Conservation (phyloP, 805 yeast genomes). For the Grigorovia humatica region DNA sequence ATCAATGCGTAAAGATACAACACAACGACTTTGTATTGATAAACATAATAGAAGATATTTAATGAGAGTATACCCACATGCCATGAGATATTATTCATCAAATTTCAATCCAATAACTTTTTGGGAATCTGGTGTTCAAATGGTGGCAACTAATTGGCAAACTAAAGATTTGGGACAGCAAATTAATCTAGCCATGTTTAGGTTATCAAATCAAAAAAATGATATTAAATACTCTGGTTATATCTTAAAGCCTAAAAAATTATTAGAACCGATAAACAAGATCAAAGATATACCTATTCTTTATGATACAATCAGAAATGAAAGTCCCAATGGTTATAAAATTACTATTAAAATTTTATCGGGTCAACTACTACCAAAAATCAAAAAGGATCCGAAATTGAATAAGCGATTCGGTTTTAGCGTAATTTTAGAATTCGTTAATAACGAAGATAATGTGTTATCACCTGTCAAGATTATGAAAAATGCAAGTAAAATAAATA, state of each 20-base stretch:
- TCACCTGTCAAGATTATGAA: conserved; percentile 12
- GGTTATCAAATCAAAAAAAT: conserved; percentile 34
- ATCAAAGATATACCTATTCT: conserved; percentile 18
- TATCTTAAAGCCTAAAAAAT: conserved; percentile 55
- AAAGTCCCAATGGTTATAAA: conserved; percentile 7
- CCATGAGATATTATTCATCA: conserved; percentile 61
- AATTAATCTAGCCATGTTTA: conserved; percentile 74
- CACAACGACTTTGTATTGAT: conserved; percentile 43
- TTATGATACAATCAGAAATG: conserved; percentile 10
- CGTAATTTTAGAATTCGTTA: conserved; percentile 17
- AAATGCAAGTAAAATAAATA: conserved; percentile 15
- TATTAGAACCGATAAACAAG: conserved; percentile 28
- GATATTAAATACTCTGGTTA: conserved; percentile 47
- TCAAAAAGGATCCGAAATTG: conserved; percentile 29
- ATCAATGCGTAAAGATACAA: conserved; percentile 52
- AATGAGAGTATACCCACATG: conserved; percentile 84
- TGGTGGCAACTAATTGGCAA: conserved; percentile 98
- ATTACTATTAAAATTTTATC: conserved; percentile 48
- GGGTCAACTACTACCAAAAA: conserved; percentile 77
- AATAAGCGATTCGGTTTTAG: conserved; percentile 16
- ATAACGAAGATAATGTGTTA: conserved; percentile 7
- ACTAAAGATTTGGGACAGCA: conserved; percentile 84
- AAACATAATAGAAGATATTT: conserved; percentile 70
- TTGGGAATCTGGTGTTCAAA: conserved; percentile 83
- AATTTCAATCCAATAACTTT: conserved; percentile 71